Base-by-base conservation (phyloP, 2,329 filamentous ascomycete genomes). In the Fusarium setosum region DNA sequence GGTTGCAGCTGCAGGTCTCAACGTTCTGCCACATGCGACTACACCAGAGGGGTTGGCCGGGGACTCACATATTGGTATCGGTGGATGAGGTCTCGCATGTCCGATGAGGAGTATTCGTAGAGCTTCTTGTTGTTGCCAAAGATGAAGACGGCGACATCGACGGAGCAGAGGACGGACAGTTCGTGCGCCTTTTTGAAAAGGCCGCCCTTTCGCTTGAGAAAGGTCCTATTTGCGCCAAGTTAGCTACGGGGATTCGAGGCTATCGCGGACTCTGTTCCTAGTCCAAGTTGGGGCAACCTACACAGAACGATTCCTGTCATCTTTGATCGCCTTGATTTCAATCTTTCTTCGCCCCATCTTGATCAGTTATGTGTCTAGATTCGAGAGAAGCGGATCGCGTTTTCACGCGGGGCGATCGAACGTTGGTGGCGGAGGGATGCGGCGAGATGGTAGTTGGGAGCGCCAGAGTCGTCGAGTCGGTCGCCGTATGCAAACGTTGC, bases 171-270 rank as follows among this genome's bases (percentile, higher is more conserved):
- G 44, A 99, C 96, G 52, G 95, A 97, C 51, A 99, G 87, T 86
- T 99, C 96, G 79, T 99, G 94, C 53, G 96, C 96, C 88, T 99
- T 99, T 85, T 99, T 99, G 87, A 99, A 99, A 48, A 99, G 85
- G 73, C 96, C 96, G 73, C 95, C 96, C 82, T 99, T 99, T 83
- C 96, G 92, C 86, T 99, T 99, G 71, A 99, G 84, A 79, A 99
- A 99, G 41, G 96, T 99, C 68, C 94, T 97, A 75, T 52, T 58
- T 49, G 56, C 56, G 58, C 61, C 57, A 38, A 11, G 62, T 74
- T 57, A 74, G 71, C 59, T 38, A 38, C 48, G 45, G 50, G 41
- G 57, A 34, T 41, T 21, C 58, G 41, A 47, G 40, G 17, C 48
- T 32, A 35, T 12, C 13, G 24, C n/a, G 31, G 40, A 37, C 34